phyloP scores from a whole-genome alignment of 139 green algal species.

The Micromonas pusilla region DNA sequence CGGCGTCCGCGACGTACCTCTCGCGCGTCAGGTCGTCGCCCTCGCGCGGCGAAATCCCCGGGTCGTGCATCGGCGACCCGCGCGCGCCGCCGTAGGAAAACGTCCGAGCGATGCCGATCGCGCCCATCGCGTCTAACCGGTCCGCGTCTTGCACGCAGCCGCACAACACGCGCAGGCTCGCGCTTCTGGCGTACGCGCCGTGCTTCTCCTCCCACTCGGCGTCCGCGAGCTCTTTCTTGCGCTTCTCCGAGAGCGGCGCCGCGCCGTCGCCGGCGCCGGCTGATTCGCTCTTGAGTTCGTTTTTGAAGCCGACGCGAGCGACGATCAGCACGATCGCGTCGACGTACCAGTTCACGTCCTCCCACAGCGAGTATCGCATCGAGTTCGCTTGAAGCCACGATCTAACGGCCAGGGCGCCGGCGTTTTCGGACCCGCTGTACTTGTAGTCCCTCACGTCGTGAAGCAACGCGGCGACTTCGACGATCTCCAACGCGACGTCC shows the following conservation, averaged over 20 bases:
- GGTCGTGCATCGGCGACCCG: constrained; percentile 7
- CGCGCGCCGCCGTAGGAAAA: constrained; percentile 15
- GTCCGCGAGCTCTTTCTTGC: too few species aligned
- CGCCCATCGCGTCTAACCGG: constrained; percentile 22
- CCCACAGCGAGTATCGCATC: not conserved
- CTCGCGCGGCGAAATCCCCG: not conserved
- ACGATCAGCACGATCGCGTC: not conserved
- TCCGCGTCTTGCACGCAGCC: constrained; percentile 15
- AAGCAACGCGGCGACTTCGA: constrained; percentile 8
- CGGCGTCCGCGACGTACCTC: not conserved
- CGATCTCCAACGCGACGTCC: not conserved
- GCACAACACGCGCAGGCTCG: too few species aligned
- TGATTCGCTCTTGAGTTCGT: not conserved
- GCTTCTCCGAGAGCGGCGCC: too few species aligned
- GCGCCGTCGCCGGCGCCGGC: not conserved
- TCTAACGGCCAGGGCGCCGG: not conserved
- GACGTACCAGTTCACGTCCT: not conserved
- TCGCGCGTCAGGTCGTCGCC: not conserved
- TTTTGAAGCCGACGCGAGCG: not conserved
- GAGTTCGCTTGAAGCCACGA: too few species aligned
- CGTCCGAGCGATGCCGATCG: constrained; percentile 15
- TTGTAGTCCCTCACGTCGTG: constrained; percentile 24
- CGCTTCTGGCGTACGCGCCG: too few species aligned
- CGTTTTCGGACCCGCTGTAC: not conserved
- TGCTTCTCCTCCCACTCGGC: too few species aligned